phyloP scores from a whole-genome alignment of 2,329 filamentous ascomycete species.

The Sclerotinia spermophila region DNA sequence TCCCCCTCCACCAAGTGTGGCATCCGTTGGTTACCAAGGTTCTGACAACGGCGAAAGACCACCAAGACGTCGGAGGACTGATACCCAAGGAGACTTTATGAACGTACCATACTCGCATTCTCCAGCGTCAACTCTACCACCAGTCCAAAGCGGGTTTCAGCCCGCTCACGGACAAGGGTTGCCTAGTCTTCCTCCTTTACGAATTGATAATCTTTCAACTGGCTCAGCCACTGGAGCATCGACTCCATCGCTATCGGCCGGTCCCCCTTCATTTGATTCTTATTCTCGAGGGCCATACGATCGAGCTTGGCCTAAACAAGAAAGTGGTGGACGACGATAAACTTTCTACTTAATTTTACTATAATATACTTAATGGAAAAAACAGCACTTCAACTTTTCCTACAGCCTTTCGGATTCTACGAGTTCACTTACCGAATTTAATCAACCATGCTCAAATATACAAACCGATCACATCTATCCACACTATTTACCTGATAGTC shows the following conservation, averaged over 20 bases:
- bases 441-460: not conserved
- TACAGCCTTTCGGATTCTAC: slow-evolving; percentile 6
- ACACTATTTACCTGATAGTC: not conserved
- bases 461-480: not conserved
- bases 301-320: slow-evolving; percentile 31
- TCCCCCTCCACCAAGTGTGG: slow-evolving; percentile 25
- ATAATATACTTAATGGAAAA: slow-evolving; percentile 13
- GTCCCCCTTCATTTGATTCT: slow-evolving; percentile 28
- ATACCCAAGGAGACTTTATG: slow-evolving; percentile 34
- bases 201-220: slow-evolving; percentile 31
- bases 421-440: slow-evolving; percentile 2
- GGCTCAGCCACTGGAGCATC: slow-evolving; percentile 19
- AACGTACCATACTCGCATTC: slow-evolving; percentile 31
- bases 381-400: slow-evolving; percentile 11
- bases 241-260: slow-evolving; percentile 25
- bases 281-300: slow-evolving; percentile 31
- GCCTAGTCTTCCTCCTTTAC: slow-evolving; percentile 33
- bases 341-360: not conserved
- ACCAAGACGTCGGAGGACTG: slow-evolving; percentile 34
- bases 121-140: slow-evolving; percentile 33
- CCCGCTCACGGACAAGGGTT: slow-evolving; percentile 23
- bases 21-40: slow-evolving; percentile 24
- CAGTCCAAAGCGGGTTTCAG: slow-evolving; percentile 29
- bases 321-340: slow-evolving; percentile 26
- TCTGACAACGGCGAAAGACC: slow-evolving; percentile 30